Evolutionary conservation across 495 filamentous ascomycete species (phyloP), one percentile per base, ranked within the genome.

Genomic region (Opeltia flavorubescens): DNA sequence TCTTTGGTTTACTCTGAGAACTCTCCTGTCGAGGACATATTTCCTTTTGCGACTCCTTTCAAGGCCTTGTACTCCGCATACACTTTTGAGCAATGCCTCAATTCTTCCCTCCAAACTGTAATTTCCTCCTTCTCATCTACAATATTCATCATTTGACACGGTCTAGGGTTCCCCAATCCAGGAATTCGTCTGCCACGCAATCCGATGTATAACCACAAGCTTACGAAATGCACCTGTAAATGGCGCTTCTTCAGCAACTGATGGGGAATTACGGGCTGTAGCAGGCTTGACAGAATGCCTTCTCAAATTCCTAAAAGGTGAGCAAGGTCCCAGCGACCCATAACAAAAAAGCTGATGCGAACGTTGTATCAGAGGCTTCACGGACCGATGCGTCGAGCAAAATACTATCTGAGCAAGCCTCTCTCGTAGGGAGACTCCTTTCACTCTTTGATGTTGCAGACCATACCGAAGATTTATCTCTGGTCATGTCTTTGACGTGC

Each of bases 21-120:
- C 4, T 68, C 62, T 18, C 63, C 72, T 5, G 74, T 77, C 42
- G 61, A 65, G 28, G 69, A 76, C 7, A 61, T 83, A 17, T 87
- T 89, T 52, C 83, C 84, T 3, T 64, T 75, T 8, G 68, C 73
- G 11, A 77, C 80, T 36, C 83, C 84, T 4, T 89, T 77, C 60
- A 81, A 80, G 46, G 77, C 76, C 3, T 62, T 89, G 4, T 93
- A 93, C 62, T 83, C 80, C 8, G 60, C 86, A 0, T 70, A 81
- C 55, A 74, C 79, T 7, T 64, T 93, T 25, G 68, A 64, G 40
- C 60, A 50, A 24, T 75, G 60, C 58, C 66, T 77, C 42, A 68
- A 28, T 64, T 71, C 55, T 54, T 58, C 28, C n/a, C 46, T 56
- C 21, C 54, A 61, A 38, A 55, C 53, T 39, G 70, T 71, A 56